A percentile compares a stretch with the other conserved stretches of the same genome.
Evolutionary conservation across 768 basidiomycete genomes (phyloP).

Genomic region (Cystoderma amianthinum): DNA sequence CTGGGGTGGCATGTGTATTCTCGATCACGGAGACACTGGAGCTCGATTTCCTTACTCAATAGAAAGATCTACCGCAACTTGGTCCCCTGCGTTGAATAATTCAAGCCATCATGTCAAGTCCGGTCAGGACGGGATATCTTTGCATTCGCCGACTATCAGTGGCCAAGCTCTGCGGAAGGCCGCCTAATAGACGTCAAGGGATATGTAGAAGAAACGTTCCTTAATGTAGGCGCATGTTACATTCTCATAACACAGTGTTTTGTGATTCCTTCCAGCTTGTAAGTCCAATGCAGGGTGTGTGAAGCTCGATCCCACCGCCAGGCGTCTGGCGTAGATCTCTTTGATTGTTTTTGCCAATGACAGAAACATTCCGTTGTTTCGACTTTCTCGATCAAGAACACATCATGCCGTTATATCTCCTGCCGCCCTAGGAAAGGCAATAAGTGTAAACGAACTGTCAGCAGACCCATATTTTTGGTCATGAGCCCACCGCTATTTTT

Average conservation of each 20-base stretch:
- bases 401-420: neutral
- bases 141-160: too few species aligned
- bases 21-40: slow-evolving; percentile 1
- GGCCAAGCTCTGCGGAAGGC: too few species aligned
- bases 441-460: slow-evolving; percentile 3
- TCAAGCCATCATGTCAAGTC: neutral
- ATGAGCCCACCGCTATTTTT: slow-evolving; percentile 5
- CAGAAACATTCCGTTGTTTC: neutral
- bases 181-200: too few species aligned
- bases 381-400: neutral
- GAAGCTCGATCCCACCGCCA: neutral
- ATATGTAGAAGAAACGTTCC: neutral
- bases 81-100: slow-evolving; percentile 14
- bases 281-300: neutral
- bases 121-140: too few species aligned
- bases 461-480: slow-evolving; percentile 3
- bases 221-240: slow-evolving; percentile 1
- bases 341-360: neutral
- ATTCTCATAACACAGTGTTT: neutral
- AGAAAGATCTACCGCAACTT: slow-evolving; percentile 36
- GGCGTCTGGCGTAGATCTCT: neutral
- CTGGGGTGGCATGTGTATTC: slow-evolving; percentile 10
- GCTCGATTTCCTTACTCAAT: slow-evolving; percentile 30
- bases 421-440: slow-evolving; percentile 1
- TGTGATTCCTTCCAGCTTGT: neutral